phyloP scores from a whole-genome alignment of 2,329 filamentous ascomycete species.

The Fusarium phyllophilum region DNA sequence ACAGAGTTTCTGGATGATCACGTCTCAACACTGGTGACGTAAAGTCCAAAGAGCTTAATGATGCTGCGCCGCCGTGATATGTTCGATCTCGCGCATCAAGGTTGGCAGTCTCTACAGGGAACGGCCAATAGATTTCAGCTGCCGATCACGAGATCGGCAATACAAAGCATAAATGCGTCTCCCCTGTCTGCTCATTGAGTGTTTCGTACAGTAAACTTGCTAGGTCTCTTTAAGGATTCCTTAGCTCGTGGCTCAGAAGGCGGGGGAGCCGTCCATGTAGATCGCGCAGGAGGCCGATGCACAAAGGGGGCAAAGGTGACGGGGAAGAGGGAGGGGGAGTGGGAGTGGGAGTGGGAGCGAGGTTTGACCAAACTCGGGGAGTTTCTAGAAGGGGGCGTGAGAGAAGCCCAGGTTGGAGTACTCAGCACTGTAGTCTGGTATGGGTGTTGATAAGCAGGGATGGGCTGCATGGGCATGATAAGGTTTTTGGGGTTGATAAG shows the following conservation, averaged over 20 bases:
- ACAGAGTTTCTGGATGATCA: background rate
- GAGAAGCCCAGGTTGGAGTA: constrained; percentile 8
- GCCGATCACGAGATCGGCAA: constrained; percentile 36
- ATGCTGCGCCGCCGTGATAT: background rate
- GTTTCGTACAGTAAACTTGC: constrained; percentile 4
- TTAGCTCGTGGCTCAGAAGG: constrained; percentile 13
- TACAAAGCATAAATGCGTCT: background rate
- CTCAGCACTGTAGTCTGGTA: background rate
- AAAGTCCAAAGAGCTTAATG: background rate
- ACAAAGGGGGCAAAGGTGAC: background rate
- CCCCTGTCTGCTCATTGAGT: constrained; percentile 2
- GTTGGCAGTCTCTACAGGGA: constrained; percentile 3
- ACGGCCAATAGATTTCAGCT: constrained; percentile 5
- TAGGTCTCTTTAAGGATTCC: constrained; percentile 1
- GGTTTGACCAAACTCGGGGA: background rate
- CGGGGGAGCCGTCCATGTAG: constrained; percentile 20
- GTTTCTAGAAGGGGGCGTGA: constrained; percentile 28
- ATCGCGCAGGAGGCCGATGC: constrained; percentile 18
- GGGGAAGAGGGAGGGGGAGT: background rate
- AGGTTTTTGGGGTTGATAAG: constrained; percentile 23
- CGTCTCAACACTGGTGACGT: background rate
- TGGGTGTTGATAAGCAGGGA: constrained; percentile 22
- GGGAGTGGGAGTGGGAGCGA: constrained; percentile 21
- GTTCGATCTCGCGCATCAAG: constrained; percentile 1
- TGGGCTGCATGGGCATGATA: constrained; percentile 21